Conservation (phyloP, 768 basidiomycete species). For the Rickenella mellea region DNA sequence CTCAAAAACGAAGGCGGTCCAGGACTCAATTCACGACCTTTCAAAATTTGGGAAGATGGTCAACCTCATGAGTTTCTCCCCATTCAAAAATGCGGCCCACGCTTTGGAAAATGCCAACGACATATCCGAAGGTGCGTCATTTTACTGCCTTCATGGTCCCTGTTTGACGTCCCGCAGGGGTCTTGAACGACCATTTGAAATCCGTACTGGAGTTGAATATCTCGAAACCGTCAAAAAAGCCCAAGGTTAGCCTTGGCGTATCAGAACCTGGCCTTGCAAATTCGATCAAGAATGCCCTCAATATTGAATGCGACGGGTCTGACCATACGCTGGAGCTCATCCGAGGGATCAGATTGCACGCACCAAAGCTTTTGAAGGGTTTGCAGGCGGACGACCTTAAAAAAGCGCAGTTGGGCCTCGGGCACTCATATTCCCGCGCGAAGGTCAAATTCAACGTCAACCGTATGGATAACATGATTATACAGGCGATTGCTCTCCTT, state of each 20-base stretch:
- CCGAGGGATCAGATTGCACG: constrained; percentile 88
- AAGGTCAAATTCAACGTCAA: constrained; percentile 98
- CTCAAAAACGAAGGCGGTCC: constrained; percentile 64
- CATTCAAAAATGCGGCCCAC: constrained; percentile 89
- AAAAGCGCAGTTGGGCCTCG: constrained; percentile 92
- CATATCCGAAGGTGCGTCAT: constrained; percentile 77
- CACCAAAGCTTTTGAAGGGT: constrained; percentile 80
- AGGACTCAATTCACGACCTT: constrained; percentile 80
- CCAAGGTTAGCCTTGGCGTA: constrained; percentile 66
- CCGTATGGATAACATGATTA: constrained; percentile 98
- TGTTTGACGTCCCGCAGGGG: constrained; percentile 36
- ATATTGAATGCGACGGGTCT: constrained; percentile 71
- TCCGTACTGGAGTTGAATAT: constrained; percentile 84
- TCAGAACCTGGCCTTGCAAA: constrained; percentile 67
- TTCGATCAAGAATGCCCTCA: constrained; percentile 64
- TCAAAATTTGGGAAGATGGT: constrained; percentile 91
- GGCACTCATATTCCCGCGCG: constrained; percentile 94
- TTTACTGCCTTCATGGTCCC: background rate
- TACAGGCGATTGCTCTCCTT: constrained; percentile 95
- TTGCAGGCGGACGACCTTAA: constrained; percentile 81
- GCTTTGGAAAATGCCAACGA: constrained; percentile 95
- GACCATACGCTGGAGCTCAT: constrained; percentile 78
- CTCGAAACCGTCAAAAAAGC: constrained; percentile 62
- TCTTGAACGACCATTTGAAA: constrained; percentile 76
- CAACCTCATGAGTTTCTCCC: constrained; percentile 79